Evolutionary conservation across 2,329 filamentous ascomycete genomes (phyloP), one percentile per base, ranked within the genome.

Genomic region (Aureobasidium leucospermi): DNA sequence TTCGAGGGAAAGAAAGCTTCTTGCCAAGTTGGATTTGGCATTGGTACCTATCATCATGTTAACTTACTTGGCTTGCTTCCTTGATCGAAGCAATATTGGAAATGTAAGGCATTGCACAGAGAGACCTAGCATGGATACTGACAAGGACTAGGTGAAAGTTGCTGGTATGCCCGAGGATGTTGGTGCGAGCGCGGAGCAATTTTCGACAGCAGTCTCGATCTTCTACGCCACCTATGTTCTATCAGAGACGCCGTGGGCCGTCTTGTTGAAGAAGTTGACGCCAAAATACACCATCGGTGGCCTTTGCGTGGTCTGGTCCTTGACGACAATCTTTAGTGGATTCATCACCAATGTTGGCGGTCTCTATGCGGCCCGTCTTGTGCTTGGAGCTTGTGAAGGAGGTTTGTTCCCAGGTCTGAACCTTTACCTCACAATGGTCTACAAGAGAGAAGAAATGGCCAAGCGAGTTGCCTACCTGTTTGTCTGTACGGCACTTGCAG

Each of bases 21-120:
- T 81, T 5, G 66, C 70, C 19, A 81, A 81, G 61, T 68, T 81
- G 10, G 79, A 81, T 58, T 46, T 75, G 3, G 73, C 73, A 3
- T 76, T 81, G 53, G 74, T 76, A 4, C 79, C 79, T 0, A 76
- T 83, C 58, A 79, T 84, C 60, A 82, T 81, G 75, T 68, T 81
- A 48, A 74, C 83, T 4, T 85, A 82, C 62, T 65, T 85, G 19
- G 74, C 76, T 4, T 81, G 77, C 62, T 82, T 81, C 64, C 71
- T 83, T 42, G 82, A 85, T 67, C 75, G 82, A 58, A 73, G 74
- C 19, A 81, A 81, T 63, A 81, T 83, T 41, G 77, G 77, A 73
- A 64, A 52, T 16, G 31, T 53, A 39, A 45, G 52, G 19, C 19
- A 29, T 4, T 11, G 10, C 15, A n/a, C 38, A 4, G 15, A 28